Evolutionary conservation across 306 rosid species (phyloP), one percentile per base, ranked within the genome.

Genomic region (Vicia sativa): DNA sequence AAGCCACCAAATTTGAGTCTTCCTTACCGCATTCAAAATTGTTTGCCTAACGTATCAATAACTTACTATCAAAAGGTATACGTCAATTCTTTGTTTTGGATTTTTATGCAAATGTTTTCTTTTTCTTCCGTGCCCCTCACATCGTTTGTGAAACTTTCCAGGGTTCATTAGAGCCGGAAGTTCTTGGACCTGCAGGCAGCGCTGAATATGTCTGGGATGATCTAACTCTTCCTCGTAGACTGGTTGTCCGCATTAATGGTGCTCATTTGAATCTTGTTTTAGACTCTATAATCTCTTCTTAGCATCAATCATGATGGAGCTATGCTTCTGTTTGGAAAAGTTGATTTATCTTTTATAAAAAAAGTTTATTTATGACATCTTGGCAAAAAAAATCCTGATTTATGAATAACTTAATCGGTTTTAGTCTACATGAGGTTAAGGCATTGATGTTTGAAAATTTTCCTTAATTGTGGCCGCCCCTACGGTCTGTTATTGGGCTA

Each of bases 141-240:
- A 58, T 71, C 56, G 35, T 67, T 61, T 82, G 78, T 50, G 66
- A 71, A 77, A 74, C n/a, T 73, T 81, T 75, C 43, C 87, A 93
- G 98, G 97, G 77, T 71, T 78, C 79, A 11, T 60, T 63, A 28
- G 90, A 87, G 82, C 84, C 84, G 11, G 98, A 93, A 77, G 79
- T 93, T 80, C 92, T 93, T 72, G 86, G 89, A 72, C 79, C 96
- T 46, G 75, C 71, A 28, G 70, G 84, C 61, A 78, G 75, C 46
- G 83, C 82, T 62, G 86, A 90, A 85, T 93, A 84, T 88, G 96
- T 88, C 59, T 93, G 98, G 98, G 98, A 88, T 88, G 95, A 93
- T 77, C 43, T 85, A 60, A 90, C 93, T 73, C 95, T 86, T 81
- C 97, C 96, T 8, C 98, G 61, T 71, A 85, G 67, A 65, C 70